Evolutionary conservation across 768 basidiomycete genomes (phyloP).

Genomic region (Russula earlei): DNA sequence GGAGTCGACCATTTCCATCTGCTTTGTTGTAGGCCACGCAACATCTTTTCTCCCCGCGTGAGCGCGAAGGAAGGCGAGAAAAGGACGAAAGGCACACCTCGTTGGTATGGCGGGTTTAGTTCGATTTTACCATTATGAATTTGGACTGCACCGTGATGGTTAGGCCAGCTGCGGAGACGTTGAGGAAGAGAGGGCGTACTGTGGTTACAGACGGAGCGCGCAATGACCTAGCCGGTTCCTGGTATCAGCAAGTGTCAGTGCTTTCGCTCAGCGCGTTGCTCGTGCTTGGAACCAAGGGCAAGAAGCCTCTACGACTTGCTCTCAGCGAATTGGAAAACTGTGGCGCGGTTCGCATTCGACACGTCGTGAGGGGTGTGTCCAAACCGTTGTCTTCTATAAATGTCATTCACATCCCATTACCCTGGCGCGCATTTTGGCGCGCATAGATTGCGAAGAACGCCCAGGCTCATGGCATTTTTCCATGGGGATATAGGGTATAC

Average conservation of each 20-base stretch:
- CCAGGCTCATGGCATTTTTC: not conserved
- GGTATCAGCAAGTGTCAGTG: not conserved
- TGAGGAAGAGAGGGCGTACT: no score
- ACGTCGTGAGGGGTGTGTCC: conserved; percentile 4
- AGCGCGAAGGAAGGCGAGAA: not conserved
- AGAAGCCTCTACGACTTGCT: conserved; percentile 7
- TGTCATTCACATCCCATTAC: not conserved
- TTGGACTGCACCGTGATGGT: no score
- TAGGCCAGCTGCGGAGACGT: no score
- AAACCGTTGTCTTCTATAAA: no score
- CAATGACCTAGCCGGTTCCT: no score
- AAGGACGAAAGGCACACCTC: no score
- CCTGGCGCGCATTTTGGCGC: no score
- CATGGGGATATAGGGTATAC: not conserved
- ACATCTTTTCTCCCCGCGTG: conserved; percentile 39
- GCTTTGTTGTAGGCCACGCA: conserved; percentile 67
- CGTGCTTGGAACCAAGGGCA: not conserved
- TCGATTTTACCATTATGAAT: no score
- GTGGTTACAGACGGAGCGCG: no score
- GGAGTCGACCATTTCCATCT: conserved; percentile 44
- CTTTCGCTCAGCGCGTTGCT: conserved; percentile 9
- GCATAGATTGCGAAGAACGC: conserved; percentile 1
- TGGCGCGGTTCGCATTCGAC: conserved; percentile 6
- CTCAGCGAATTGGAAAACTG: conserved; percentile 1
- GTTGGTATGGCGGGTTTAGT: no score